Conservation (phyloP, 306 rosid species). For the Vicia villosa region DNA sequence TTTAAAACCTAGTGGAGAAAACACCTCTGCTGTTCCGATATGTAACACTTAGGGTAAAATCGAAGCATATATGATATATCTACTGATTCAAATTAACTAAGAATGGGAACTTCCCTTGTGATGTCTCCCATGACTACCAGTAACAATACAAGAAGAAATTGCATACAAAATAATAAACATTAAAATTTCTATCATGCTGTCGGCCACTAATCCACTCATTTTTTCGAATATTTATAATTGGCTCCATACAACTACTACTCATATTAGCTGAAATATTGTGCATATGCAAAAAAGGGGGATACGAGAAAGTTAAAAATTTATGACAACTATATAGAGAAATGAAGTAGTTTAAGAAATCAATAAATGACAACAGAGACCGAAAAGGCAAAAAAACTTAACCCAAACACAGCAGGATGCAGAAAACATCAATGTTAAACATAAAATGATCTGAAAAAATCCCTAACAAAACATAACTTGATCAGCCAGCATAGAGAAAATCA, state of each 20-base stretch:
- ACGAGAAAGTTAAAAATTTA: neutral
- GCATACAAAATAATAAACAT: neutral
- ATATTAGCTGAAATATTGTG: neutral
- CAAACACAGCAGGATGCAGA: neutral
- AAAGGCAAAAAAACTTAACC: slow-evolving; percentile 11
- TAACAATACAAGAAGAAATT: neutral
- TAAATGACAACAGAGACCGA: neutral
- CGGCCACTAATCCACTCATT: slow-evolving; percentile 1
- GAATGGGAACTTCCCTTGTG: neutral
- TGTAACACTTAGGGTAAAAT: neutral
- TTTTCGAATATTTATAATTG: neutral
- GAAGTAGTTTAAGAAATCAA: neutral
- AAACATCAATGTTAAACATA: slow-evolving; percentile 3
- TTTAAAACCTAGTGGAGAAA: slow-evolving; percentile 14
- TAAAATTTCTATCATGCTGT: slow-evolving; percentile 1
- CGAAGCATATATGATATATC: neutral
- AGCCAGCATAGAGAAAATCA: neutral
- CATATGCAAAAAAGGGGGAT: neutral
- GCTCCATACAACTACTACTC: slow-evolving; percentile 8
- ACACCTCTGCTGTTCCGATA: slow-evolving; percentile 16
- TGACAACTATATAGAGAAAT: neutral
- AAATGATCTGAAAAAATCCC: neutral
- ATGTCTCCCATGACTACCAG: neutral
- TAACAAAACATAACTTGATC: neutral
- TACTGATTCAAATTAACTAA: neutral